Evolutionary conservation across 129 eudicot species (phyloP), one percentile per base, ranked within the genome.

Genomic region (Sambucus nigra): DNA sequence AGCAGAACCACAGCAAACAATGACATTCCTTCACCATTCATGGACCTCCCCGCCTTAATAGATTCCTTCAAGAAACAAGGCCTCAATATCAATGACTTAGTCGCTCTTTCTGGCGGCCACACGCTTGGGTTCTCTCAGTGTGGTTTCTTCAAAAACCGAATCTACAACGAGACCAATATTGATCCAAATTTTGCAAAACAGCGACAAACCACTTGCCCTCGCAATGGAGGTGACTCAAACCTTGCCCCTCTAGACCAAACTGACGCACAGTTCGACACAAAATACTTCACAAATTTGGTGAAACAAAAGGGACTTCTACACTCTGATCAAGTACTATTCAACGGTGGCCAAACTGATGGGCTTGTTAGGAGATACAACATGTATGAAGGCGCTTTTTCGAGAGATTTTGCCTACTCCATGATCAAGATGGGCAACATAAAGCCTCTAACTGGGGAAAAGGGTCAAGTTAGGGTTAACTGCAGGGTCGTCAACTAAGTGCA

Each of bases 401-500:
- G 22, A 38, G 80, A 68, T 52, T 74, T 74, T 29, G 61, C 75
- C 1, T 73, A 74, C n/a, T n/a, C n/a, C n/a, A n/a, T n/a, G n/a
- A n/a, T n/a, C n/a, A n/a, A n/a, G n/a, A n/a, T n/a, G n/a, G 63
- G 71, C 19, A 48, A 63, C 17, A 31, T 68, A 12, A 57, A 46
- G 20, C 70, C 60, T 24, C 54, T 74, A 20, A 69, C 75, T 0
- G 80, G 75, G 23, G 33, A 28, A 0, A 57, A 51, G 21, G 80
- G 80, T 8, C 59, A 56, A 51, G 29, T 74, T 52, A 58, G 80
- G 0, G 3, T 29, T 0, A 48, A 74, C 29, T 69, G 75, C 61
- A 64, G 60, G 8, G 53, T 19, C 13, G 51, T 74, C 16, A 57
- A 74, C 57, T 44, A 19, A 35, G 22, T 31, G n/a, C n/a, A n/a